phyloP scores from a whole-genome alignment of 2,329 filamentous ascomycete genomes.

The Aspergillus sp. region DNA sequence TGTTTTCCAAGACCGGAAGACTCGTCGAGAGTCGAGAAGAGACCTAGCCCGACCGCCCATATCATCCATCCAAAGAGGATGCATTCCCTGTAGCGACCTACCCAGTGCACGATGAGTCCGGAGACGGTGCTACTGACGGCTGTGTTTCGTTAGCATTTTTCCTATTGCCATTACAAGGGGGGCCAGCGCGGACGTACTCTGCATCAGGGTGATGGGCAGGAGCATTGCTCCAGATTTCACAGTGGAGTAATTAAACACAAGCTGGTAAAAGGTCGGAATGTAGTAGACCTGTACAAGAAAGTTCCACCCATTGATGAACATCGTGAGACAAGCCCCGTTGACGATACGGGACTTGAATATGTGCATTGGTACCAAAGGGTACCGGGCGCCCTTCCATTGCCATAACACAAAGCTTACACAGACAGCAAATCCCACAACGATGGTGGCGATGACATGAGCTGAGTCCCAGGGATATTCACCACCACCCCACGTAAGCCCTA shows the following conservation, averaged over 20 bases:
- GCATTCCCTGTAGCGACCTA: slow-evolving; percentile 54
- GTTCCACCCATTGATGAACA: slow-evolving; percentile 62
- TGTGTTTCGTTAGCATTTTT: slow-evolving; percentile 22
- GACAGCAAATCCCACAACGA: slow-evolving; percentile 50
- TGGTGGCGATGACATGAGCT: slow-evolving; percentile 54
- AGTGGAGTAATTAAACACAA: slow-evolving; percentile 48
- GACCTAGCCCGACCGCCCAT: slow-evolving; percentile 54
- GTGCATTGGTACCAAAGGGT: slow-evolving; percentile 41
- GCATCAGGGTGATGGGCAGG: slow-evolving; percentile 51
- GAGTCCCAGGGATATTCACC: slow-evolving; percentile 59
- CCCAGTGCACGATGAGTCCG: slow-evolving; percentile 54
- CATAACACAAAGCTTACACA: slow-evolving; percentile 31
- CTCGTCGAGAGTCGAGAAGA: slow-evolving; percentile 54
- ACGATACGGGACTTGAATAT: slow-evolving; percentile 57
- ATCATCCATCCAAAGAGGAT: slow-evolving; percentile 56
- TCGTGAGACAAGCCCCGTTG: slow-evolving; percentile 56
- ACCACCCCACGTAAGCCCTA: slow-evolving; percentile 61
- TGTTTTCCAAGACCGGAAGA: slow-evolving; percentile 53
- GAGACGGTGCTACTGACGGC: slow-evolving; percentile 51
- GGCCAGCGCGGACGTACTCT: slow-evolving; percentile 31
- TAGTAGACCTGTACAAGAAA: slow-evolving; percentile 63
- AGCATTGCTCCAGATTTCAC: slow-evolving; percentile 52
- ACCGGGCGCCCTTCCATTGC: slow-evolving; percentile 34
- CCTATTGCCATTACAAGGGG: no score
- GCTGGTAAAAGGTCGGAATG: slow-evolving; percentile 62